A percentile compares a stretch with the other conserved stretches of the same genome.
These are phyloP conservation scores for Tricholoma matsutake DNA, from an alignment of 768 basidiomycete species.

Conservation along the genomic window DNA sequence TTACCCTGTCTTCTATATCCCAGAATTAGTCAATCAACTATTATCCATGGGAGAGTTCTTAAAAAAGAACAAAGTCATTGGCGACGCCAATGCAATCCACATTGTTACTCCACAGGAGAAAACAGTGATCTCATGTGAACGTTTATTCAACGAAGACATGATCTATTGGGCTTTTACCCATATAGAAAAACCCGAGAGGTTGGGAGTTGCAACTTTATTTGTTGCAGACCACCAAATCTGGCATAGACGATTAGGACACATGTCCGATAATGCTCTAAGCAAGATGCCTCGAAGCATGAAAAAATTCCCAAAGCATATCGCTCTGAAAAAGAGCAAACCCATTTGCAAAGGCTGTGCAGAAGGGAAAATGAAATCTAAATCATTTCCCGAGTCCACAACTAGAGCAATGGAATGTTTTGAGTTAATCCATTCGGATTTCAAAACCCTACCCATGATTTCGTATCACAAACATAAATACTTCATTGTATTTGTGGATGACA, in stretches of 20 bases:
- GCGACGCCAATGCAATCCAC: background rate
- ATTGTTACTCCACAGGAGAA: background rate
- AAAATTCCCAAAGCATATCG: slow-evolving; percentile 1
- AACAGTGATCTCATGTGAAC: background rate
- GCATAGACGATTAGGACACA: slow-evolving; percentile 14
- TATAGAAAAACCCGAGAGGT: background rate
- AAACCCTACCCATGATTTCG: slow-evolving; percentile 12
- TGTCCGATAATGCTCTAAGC: slow-evolving; percentile 8
- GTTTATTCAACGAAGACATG: background rate
- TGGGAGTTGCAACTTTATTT: background rate
- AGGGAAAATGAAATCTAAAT: slow-evolving; percentile 15
- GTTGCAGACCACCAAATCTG: slow-evolving; percentile 5
- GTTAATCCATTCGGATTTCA: slow-evolving; percentile 20
- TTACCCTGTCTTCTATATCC: background rate
- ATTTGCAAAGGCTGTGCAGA: slow-evolving; percentile 13
- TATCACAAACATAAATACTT: too few relatives aligned
- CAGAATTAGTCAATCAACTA: background rate
- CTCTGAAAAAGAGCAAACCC: background rate
- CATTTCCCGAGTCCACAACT: slow-evolving; percentile 10
- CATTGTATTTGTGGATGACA: slow-evolving; percentile 19
- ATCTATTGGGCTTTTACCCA: background rate
- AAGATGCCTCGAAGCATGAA: background rate
- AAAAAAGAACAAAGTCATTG: background rate
- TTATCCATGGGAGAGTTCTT: background rate
- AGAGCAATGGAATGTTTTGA: slow-evolving; percentile 14